Evolutionary conservation across 2,329 filamentous ascomycete species (phyloP).

Genomic region (Pseudogymnoascus destructans): DNA sequence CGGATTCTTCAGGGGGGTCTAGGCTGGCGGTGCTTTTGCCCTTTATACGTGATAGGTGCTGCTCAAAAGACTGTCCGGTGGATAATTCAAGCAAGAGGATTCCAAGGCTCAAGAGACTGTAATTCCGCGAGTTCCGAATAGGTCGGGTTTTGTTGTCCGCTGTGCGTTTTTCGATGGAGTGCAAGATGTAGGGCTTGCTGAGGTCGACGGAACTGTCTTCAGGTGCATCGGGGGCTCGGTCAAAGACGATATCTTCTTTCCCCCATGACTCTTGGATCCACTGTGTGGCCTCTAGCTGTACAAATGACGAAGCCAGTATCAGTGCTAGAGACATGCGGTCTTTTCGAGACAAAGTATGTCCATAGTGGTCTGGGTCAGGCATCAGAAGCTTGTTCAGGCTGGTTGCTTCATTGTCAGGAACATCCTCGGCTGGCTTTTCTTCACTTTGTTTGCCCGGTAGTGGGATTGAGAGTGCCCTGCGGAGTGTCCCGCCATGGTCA

Average conservation of each 20-base stretch:
- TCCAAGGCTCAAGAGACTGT: not conserved
- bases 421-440: not conserved
- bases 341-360: not conserved
- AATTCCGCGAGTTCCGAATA: not conserved
- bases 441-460: not conserved
- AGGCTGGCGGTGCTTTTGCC: not conserved
- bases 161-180: not conserved
- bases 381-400: not conserved
- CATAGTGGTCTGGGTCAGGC: not conserved
- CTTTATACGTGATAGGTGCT: not conserved
- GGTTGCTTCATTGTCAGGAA: not conserved
- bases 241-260: not conserved
- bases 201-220: not conserved
- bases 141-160: not conserved
- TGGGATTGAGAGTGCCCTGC: not conserved
- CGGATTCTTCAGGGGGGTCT: not conserved
- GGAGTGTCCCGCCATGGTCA: not conserved
- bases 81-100: not conserved
- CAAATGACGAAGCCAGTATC: not conserved
- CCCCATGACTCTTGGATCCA: constrained; percentile 4
- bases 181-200: not conserved
- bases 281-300: constrained; percentile 1
- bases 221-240: not conserved
- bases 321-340: not conserved
- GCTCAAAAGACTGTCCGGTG: not conserved